Conservation (phyloP, 2,329 filamentous ascomycete genomes). For the Diaporthe citri region DNA sequence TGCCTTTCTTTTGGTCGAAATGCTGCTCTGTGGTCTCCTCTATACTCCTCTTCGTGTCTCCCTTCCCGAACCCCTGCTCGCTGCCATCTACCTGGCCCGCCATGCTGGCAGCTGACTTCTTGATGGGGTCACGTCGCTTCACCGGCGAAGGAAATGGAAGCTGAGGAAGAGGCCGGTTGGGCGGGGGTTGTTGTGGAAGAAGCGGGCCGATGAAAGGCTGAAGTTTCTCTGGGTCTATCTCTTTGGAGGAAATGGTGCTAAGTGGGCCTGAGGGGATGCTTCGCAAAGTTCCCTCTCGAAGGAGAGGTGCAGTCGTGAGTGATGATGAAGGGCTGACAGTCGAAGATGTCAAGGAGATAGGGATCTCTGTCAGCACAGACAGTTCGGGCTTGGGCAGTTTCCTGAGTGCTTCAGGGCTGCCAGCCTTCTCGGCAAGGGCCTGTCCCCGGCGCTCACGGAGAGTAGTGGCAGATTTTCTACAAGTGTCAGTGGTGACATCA, state of each 20-base stretch:
- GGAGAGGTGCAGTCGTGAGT: conserved; percentile 9
- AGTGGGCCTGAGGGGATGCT: conserved; percentile 21
- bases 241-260: not conserved
- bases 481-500: not conserved
- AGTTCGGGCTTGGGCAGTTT: not conserved
- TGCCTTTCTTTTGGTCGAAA: conserved; percentile 14
- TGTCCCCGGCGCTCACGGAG: not conserved
- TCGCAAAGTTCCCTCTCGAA: not conserved
- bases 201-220: conserved; percentile 31
- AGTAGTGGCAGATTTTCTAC: not conserved
- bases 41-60: not conserved
- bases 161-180: conserved; percentile 21
- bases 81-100: not conserved
- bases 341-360: conserved; percentile 8
- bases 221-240: conserved; percentile 10
- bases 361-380: not conserved
- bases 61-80: not conserved
- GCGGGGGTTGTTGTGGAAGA: conserved; percentile 26
- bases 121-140: not conserved
- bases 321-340: conserved; percentile 16
- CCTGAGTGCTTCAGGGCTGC: not conserved
- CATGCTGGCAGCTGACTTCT: not conserved
- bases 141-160: conserved; percentile 15
- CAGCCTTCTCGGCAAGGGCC: not conserved
- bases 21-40: not conserved